Evolutionary conservation across 1,284 basidiomycete species (phyloP).

Genomic region (Moesziomyces parantarcticus): DNA sequence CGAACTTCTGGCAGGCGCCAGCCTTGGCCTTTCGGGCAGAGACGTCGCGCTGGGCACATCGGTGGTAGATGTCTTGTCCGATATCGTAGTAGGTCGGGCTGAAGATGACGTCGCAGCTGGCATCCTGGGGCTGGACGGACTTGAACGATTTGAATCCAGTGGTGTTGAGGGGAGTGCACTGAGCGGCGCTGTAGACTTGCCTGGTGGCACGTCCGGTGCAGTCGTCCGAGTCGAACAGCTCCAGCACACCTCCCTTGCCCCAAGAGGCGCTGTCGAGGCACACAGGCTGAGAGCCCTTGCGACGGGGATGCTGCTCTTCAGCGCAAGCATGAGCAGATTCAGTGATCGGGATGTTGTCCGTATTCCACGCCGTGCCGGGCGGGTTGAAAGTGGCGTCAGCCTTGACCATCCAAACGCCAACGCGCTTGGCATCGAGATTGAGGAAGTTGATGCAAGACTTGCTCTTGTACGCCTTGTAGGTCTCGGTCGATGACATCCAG

Average conservation of each 20-base stretch:
- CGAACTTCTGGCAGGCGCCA: slow-evolving; percentile 25
- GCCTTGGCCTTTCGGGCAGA: slow-evolving; percentile 3
- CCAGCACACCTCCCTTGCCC: slow-evolving; percentile 30
- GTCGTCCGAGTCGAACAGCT: slow-evolving; percentile 18
- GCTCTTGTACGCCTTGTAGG: slow-evolving; percentile 7
- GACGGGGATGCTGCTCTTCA: background rate
- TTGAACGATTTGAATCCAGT: slow-evolving; percentile 37
- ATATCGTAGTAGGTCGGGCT: slow-evolving; percentile 31
- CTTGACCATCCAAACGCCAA: slow-evolving; percentile 17
- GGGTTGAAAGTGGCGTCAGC: slow-evolving; percentile 10
- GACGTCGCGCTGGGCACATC: slow-evolving; percentile 14
- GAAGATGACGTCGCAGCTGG: slow-evolving; percentile 17
- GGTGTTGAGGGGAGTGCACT: slow-evolving; percentile 22
- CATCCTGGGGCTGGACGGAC: slow-evolving; percentile 6
- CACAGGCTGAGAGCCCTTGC: background rate
- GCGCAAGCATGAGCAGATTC: slow-evolving; percentile 3
- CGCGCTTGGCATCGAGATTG: slow-evolving; percentile 16
- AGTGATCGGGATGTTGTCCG: slow-evolving; percentile 28
- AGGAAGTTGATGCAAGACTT: slow-evolving; percentile 28
- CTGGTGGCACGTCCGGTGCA: slow-evolving; percentile 12
- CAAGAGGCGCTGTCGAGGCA: slow-evolving; percentile 31
- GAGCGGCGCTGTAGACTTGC: slow-evolving; percentile 29
- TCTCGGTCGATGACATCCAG: slow-evolving; percentile 18
- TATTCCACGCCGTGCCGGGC: slow-evolving; percentile 33
- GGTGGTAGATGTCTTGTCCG: slow-evolving; percentile 14